Conservation (phyloP, 306 rosid genomes). For the Prunus salicina region DNA sequence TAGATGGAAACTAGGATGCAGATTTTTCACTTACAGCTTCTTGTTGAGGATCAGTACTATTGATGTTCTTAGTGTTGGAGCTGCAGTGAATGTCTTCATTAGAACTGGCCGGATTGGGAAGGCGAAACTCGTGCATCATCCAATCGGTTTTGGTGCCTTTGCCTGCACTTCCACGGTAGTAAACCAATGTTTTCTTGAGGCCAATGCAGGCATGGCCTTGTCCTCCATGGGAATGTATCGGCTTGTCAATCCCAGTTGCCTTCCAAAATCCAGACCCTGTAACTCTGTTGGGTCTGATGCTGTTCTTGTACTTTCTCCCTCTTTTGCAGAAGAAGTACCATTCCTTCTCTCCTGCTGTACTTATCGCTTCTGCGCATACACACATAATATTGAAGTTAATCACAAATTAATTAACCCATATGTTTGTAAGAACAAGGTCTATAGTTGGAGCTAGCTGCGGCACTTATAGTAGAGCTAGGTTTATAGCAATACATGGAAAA, state of each 20-base stretch:
- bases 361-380: slow-evolving; percentile 32
- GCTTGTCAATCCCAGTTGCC: slow-evolving; percentile 86
- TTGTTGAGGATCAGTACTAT: slow-evolving; percentile 28
- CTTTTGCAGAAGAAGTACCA: slow-evolving; percentile 82
- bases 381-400: not conserved
- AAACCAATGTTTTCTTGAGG: slow-evolving; percentile 85
- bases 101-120: slow-evolving; percentile 29
- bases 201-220: slow-evolving; percentile 55
- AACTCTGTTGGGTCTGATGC: slow-evolving; percentile 80
- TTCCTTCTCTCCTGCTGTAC: slow-evolving; percentile 56
- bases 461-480: not conserved
- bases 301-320: slow-evolving; percentile 91
- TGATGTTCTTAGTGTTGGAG: not conserved
- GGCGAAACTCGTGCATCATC: slow-evolving; percentile 99
- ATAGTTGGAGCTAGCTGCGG: not conserved
- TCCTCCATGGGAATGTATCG: slow-evolving; percentile 41
- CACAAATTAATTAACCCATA: not conserved
- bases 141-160: slow-evolving; percentile 95
- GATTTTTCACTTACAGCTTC: slow-evolving; percentile 62
- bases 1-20: not conserved
- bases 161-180: slow-evolving; percentile 85
- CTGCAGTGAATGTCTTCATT: not conserved
- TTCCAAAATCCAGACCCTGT: slow-evolving; percentile 93
- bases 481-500: not conserved
- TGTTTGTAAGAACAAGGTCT: not conserved